Evolutionary conservation across 306 rosid genomes (phyloP).

Genomic region (Carpinus viminea): DNA sequence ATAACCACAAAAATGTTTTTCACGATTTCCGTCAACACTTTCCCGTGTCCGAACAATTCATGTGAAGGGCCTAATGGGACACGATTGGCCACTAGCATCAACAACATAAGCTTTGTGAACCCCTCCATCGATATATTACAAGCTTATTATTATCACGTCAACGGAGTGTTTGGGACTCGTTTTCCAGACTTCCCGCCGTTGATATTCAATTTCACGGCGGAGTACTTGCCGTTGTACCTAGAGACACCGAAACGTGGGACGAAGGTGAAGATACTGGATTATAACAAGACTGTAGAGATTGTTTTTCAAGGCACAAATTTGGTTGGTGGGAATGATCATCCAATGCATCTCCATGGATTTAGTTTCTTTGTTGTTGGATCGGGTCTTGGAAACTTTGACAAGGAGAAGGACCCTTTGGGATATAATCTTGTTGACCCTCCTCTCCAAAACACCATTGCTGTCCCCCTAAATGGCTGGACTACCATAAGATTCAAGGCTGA

Average conservation of each 20-base stretch:
- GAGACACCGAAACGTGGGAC: constrained; percentile 24
- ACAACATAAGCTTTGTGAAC: constrained; percentile 36
- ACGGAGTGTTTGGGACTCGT: constrained; percentile 19
- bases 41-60: constrained; percentile 22
- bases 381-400: constrained; percentile 35
- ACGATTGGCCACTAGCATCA: constrained; percentile 23
- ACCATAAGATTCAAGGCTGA: constrained; percentile 32
- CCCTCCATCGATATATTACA: constrained; percentile 32
- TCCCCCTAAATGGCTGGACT: constrained; percentile 34
- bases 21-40: constrained; percentile 20
- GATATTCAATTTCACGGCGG: constrained; percentile 28
- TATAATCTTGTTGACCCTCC: constrained; percentile 42
- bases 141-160: constrained; percentile 25
- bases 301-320: constrained; percentile 37
- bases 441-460: constrained; percentile 26
- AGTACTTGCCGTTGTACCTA: constrained; percentile 16
- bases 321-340: constrained; percentile 31
- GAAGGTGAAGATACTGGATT: constrained; percentile 31
- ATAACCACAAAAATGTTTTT: constrained; percentile 10
- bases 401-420: constrained; percentile 26
- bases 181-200: constrained; percentile 30
- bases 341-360: constrained; percentile 40
- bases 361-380: constrained; percentile 31
- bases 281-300: constrained; percentile 27
- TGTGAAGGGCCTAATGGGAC: constrained; percentile 34